Percentiles rank a stretch among this genome's conserved stretches.
Conservation (phyloP, 768 basidiomycete genomes). For the Rhizopogon sp. region DNA sequence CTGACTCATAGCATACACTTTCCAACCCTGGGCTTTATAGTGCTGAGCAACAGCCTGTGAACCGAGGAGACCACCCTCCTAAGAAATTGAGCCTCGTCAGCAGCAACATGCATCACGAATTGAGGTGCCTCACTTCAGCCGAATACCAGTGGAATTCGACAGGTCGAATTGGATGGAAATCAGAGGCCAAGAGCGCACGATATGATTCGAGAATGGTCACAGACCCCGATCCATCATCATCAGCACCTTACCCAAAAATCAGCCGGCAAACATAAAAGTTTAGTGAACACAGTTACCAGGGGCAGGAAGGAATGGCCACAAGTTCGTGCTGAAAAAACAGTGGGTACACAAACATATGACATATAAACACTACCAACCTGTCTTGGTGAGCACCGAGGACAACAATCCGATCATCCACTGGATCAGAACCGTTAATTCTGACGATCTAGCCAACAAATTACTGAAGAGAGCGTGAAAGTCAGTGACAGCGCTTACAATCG, state of each 20-base stretch:
- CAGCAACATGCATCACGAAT: neutral
- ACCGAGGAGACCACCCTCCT: conserved; percentile 82
- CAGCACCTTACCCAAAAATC: conserved; percentile 25
- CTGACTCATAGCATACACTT: conserved; percentile 29
- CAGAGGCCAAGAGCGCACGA: conserved; percentile 34
- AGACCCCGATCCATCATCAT: conserved; percentile 41
- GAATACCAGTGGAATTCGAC: conserved; percentile 49
- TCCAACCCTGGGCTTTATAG: conserved; percentile 41
- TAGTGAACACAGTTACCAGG: conserved; percentile 45
- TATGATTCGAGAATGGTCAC: conserved; percentile 42
- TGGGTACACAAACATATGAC: neutral
- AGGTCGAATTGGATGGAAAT: conserved; percentile 36
- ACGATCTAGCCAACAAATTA: conserved; percentile 46
- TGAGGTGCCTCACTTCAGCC: conserved; percentile 28
- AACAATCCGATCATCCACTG: conserved; percentile 55
- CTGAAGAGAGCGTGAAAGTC: conserved; percentile 4
- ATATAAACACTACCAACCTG: conserved; percentile 39
- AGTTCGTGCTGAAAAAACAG: conserved; percentile 48
- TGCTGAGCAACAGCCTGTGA: conserved; percentile 83
- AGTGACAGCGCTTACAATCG: conserved; percentile 44
- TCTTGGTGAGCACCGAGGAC: conserved; percentile 82
- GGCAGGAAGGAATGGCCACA: conserved; percentile 73
- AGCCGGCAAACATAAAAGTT: neutral
- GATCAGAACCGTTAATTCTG: conserved; percentile 68
- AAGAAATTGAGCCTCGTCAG: conserved; percentile 1